phyloP scores from a whole-genome alignment of 352 stramenopile genomes.

The Globisporangium barbulae region DNA sequence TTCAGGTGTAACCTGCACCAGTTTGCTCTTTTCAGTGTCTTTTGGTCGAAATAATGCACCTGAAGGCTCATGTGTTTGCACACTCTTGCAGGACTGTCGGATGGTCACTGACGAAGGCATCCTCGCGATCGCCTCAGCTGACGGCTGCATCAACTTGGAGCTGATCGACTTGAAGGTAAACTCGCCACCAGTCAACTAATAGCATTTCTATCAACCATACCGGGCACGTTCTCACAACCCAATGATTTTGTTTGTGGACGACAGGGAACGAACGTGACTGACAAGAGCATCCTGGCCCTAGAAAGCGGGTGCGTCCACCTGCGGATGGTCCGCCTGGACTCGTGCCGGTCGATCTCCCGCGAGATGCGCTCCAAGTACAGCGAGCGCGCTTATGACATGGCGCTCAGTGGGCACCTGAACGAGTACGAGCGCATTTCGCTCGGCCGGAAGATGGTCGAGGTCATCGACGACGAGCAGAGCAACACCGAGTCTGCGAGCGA shows the following conservation, averaged over 20 bases:
- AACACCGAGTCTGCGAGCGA: constrained; percentile 23
- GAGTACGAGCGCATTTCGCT: constrained; percentile 38
- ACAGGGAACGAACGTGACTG: constrained; percentile 53
- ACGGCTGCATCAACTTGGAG: constrained; percentile 34
- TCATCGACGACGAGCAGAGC: constrained; percentile 31
- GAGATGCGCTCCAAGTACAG: constrained; percentile 42
- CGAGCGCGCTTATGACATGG: constrained; percentile 18
- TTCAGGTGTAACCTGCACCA: constrained; percentile 36
- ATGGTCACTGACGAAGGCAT: constrained; percentile 45
- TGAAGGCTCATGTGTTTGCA: background rate
- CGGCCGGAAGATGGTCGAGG: constrained; percentile 31
- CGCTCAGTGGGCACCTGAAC: constrained; percentile 20
- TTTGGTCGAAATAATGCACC: background rate
- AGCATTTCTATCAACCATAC: background rate
- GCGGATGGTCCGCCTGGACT: constrained; percentile 63
- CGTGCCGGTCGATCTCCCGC: constrained; percentile 60
- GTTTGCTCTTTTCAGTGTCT: background rate
- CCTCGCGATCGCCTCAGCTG: constrained; percentile 25
- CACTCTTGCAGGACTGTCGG: constrained; percentile 42
- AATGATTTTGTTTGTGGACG: background rate
- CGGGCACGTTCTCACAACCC: background rate
- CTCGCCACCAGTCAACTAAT: background rate
- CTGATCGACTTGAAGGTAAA: constrained; percentile 66
- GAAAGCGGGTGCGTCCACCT: constrained; percentile 35
- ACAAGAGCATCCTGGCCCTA: constrained; percentile 37